A percentile compares a stretch with the other conserved stretches of the same genome.
These are phyloP conservation scores for Phytopythium helicoides DNA, from an alignment of 352 stramenopile species.

Conservation along the genomic window DNA sequence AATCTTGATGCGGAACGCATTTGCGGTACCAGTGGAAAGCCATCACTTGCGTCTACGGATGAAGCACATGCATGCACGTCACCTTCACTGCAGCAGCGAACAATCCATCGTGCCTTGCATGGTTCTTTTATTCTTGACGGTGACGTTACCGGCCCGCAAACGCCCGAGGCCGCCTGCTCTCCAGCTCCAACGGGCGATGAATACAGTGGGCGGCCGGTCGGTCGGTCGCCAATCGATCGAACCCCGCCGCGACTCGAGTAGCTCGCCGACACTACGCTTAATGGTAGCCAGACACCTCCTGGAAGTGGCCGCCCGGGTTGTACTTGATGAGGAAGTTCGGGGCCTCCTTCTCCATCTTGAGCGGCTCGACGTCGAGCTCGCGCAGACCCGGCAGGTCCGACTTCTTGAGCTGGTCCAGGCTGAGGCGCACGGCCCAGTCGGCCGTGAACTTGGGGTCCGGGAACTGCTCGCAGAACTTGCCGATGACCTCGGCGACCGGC, in stretches of 20 bases:
- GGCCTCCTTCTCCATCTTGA: slow-evolving; percentile 94
- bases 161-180: too few species aligned
- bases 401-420: slow-evolving; percentile 83
- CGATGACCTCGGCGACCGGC: slow-evolving; percentile 69
- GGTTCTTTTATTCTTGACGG: too few species aligned
- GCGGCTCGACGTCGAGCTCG: slow-evolving; percentile 85
- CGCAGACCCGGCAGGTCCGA: slow-evolving; percentile 71
- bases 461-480: slow-evolving; percentile 80
- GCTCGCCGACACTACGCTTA: slow-evolving; percentile 30
- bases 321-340: slow-evolving; percentile 96
- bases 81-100: too few species aligned
- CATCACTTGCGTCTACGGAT: too few species aligned
- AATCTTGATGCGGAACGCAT: not conserved
- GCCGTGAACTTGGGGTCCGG: slow-evolving; percentile 81
- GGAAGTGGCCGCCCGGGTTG: slow-evolving; percentile 94
- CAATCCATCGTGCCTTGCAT: too few species aligned
- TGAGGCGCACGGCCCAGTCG: slow-evolving; percentile 78
- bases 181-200: too few species aligned
- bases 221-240: too few species aligned
- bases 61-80: too few species aligned
- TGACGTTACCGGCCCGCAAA: too few species aligned
- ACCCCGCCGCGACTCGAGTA: not conserved
- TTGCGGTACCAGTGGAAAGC: too few species aligned
- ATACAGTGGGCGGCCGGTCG: too few species aligned
- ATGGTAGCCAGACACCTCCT: slow-evolving; percentile 87